Evolutionary conservation across 179 eudicot species (phyloP), one percentile per base, ranked within the genome.

Genomic region (Nepenthes alata): DNA sequence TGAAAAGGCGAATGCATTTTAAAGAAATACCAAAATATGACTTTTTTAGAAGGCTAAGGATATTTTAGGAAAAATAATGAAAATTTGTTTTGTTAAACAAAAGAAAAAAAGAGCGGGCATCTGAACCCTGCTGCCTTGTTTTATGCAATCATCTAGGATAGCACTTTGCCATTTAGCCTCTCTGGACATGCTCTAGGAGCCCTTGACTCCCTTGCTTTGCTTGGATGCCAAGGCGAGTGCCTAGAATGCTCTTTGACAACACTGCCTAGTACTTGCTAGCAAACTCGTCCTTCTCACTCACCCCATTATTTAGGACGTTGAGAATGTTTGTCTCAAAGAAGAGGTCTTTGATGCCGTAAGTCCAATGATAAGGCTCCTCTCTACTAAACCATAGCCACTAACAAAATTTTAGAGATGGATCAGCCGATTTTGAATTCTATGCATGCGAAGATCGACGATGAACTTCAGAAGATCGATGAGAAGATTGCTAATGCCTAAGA

Each of bases 401-500:
- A 59, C 45, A 72, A 73, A 11, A 76, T 82, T 48, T 58, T 85
- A 62, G 74, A 80, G 61, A 49, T 80, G 88, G 84, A 88, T 78
- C 88, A 85, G 75, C 55, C 82, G 38, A 54, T 81, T 4, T 66
- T 85, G 35, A 88, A 74, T 34, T 77, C 88, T 13, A 90, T 90
- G 97, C 81, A 81, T 12, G 65, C 62, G 5, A 82, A 75, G 63
- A 85, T 72, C 55, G 88, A 80, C 2, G 88, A 85, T 2, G 90
- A 90, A 76, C 75, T 88, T 11, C 80, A 83, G 71, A 83, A 82
- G 67, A 77, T 85, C 9, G 86, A 90, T n/a, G 97, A 90, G 48
- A 88, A 83, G 88, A 93, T 93, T 67, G 83, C 90, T 65, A 97
- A 93, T 72, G 97, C 98, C 57, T 95, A 91, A 77, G 98, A 93